phyloP scores from a whole-genome alignment of 2,329 filamentous ascomycete species.

The Trichoderma atroviride region DNA sequence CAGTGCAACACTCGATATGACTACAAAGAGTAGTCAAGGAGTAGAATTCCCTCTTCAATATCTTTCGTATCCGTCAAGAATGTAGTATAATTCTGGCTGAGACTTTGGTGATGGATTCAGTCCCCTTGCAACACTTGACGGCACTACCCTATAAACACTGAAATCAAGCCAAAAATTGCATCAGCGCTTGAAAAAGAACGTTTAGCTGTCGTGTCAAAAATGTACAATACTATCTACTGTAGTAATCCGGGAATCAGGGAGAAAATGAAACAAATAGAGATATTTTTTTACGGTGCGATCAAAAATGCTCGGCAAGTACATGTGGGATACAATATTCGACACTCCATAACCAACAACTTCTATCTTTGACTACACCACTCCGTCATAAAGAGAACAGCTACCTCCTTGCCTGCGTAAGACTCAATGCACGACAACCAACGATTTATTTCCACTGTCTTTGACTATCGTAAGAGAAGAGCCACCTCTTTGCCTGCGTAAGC shows the following conservation, averaged over 20 bases:
- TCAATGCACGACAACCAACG: too few relatives aligned
- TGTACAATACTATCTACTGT: background rate
- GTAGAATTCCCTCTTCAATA: background rate
- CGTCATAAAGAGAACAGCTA: too few relatives aligned
- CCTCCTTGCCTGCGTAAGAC: background rate
- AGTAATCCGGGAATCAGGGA: background rate
- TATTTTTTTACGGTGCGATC: background rate
- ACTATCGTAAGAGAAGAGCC: background rate
- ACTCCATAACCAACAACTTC: background rate
- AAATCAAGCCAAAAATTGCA: background rate
- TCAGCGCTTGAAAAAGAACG: background rate
- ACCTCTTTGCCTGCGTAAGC: background rate
- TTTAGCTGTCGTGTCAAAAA: background rate
- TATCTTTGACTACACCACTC: background rate
- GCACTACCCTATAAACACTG: background rate
- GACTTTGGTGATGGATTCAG: background rate
- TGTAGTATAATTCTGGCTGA: background rate
- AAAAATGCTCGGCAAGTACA: background rate
- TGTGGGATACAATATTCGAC: background rate
- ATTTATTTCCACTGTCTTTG: too few relatives aligned
- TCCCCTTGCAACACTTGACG: background rate
- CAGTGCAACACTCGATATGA: background rate
- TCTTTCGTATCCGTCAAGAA: background rate
- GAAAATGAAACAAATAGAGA: background rate
- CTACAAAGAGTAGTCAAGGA: background rate